Evolutionary conservation across 108 stramenopile genomes (phyloP).

Genomic region (Parietichytrium sp.): DNA sequence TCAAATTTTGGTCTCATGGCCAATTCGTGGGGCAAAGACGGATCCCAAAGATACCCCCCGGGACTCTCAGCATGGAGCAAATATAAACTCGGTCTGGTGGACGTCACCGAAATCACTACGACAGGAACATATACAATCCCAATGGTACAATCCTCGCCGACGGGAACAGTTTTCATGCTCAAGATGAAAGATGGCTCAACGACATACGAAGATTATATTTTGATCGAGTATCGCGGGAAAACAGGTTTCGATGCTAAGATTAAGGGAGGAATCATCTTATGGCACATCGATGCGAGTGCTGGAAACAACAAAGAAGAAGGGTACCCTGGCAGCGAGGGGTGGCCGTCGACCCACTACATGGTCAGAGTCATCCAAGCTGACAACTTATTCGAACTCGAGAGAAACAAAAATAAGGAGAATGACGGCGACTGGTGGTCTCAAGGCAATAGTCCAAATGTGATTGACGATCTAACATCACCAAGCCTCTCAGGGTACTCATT

Average conservation of each 20-base stretch:
- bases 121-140: constrained; percentile 53
- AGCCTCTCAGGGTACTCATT: not conserved
- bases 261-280: constrained; percentile 66
- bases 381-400: constrained; percentile 71
- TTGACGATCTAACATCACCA: not conserved
- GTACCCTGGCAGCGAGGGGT: constrained; percentile 55
- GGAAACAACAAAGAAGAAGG: constrained; percentile 47
- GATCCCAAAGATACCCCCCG: constrained; percentile 57
- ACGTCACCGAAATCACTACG: constrained; percentile 47
- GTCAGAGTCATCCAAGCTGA: constrained; percentile 71
- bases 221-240: constrained; percentile 69
- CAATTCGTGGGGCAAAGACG: constrained; percentile 58
- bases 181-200: constrained; percentile 49
- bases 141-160: not conserved
- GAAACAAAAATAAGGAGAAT: not conserved
- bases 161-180: constrained; percentile 58
- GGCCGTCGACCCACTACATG: constrained; percentile 72
- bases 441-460: not conserved
- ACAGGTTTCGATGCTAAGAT: constrained; percentile 57
- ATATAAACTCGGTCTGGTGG: constrained; percentile 60
- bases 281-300: constrained; percentile 61
- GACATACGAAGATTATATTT: constrained; percentile 62
- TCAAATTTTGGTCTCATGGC: constrained; percentile 59
- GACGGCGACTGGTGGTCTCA: constrained; percentile 6
- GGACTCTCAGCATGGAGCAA: constrained; percentile 62